A percentile compares a stretch with the other conserved stretches of the same genome.
phyloP scores from a whole-genome alignment of 1,284 basidiomycete species.

The Cryptococcus maquisensis region DNA sequence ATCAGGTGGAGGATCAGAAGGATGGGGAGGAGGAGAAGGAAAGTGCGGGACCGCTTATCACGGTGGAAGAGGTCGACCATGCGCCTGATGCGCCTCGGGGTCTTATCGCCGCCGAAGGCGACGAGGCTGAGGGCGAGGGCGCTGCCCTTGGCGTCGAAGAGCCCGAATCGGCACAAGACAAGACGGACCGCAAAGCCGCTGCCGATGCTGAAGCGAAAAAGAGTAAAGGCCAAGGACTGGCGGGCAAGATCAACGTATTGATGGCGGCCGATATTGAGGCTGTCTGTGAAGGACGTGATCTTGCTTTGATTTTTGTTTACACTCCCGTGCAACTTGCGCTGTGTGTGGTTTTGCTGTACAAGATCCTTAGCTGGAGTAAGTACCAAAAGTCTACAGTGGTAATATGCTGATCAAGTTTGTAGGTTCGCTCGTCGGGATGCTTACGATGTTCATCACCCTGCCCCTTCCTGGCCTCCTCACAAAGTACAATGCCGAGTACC shows the following conservation, averaged over 20 bases:
- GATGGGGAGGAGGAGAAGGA: slow-evolving; percentile 14
- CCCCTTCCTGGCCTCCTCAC: slow-evolving; percentile 55
- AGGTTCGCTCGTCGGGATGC: slow-evolving; percentile 56
- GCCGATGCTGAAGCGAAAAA: slow-evolving; percentile 20
- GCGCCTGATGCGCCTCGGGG: slow-evolving; percentile 8
- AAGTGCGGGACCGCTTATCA: slow-evolving; percentile 15
- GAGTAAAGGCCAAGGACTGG: slow-evolving; percentile 48
- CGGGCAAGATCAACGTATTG: slow-evolving; percentile 60
- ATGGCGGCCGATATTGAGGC: slow-evolving; percentile 47
- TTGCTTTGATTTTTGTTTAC: slow-evolving; percentile 39
- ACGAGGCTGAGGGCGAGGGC: background rate
- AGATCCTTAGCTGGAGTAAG: slow-evolving; percentile 46
- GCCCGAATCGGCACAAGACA: slow-evolving; percentile 14
- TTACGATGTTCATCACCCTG: slow-evolving; percentile 53
- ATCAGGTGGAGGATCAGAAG: slow-evolving; percentile 29
- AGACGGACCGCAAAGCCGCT: slow-evolving; percentile 6
- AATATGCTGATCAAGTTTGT: too few species aligned
- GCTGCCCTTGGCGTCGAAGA: background rate
- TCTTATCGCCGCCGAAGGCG: background rate
- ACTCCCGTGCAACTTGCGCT: slow-evolving; percentile 42
- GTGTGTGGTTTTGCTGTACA: slow-evolving; percentile 39
- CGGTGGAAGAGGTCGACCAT: slow-evolving; percentile 17
- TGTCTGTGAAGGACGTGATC: slow-evolving; percentile 44
- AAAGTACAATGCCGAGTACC: slow-evolving; percentile 36
- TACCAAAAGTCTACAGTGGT: too few species aligned